Evolutionary conservation across 257 asterid genomes (phyloP), one percentile per base, ranked within the genome.

Genomic region (Primulina eburnea): DNA sequence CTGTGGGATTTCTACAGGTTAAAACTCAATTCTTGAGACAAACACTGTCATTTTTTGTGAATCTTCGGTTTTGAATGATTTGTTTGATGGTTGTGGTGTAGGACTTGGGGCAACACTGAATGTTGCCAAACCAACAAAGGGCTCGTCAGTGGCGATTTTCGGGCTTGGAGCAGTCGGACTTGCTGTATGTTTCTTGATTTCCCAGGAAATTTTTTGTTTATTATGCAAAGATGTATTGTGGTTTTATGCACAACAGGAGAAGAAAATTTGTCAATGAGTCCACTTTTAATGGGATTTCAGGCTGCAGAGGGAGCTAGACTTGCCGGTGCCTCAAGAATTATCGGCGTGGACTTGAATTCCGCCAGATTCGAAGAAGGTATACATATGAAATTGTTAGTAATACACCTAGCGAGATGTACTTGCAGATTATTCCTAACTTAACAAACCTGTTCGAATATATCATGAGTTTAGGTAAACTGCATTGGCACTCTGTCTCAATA

Each of bases 31-130:
- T 30, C 37, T 21, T 7, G 40, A 35, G 40, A 7, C 16, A 0
- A 24, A 33, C 7, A 35, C 2, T 58, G 38, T 8, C 2, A 4
- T 71, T 28, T 20, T 43, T 60, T 56, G 7, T 53, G 50, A 17
- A 59, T n/a, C 21, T 60, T 67, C 56, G 18, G 58, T 16, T 6
- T 5, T 56, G 14, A 58, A 20, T 5, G 12, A 4, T 69, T 62
- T 32, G 34, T 32, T 24, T 32, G 34, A 4, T 65, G 63, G 9
- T 62, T 77, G 47, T 70, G 70, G 26, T 53, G 9, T 43, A 89
- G 96, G 97, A 26, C 86, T 90, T 67, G 96, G 96, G 64, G 96
- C 97, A 64, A 85, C 89, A n/a, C n/a, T 88, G 83, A 90, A 90
- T 73, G 96, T 90, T 67, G 97, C 97, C 0, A 91, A 85, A 76